Conservation (phyloP, 2,329 filamentous ascomycete species). For the Aspergillus pseudoterreus region DNA sequence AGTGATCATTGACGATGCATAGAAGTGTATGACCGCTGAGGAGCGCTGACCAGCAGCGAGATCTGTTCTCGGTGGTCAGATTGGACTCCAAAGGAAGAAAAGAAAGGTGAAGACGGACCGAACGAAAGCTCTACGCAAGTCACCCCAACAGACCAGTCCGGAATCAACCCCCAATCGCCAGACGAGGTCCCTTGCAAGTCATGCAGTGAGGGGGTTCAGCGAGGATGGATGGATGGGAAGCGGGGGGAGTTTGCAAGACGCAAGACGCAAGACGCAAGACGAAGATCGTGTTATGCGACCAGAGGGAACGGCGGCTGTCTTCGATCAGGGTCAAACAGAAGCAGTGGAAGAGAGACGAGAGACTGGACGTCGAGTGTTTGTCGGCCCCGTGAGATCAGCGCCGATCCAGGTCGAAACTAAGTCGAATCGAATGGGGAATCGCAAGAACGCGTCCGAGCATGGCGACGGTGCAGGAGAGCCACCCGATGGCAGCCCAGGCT, state of each 20-base stretch:
- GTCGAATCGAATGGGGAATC: constrained; percentile 7
- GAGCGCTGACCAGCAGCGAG: constrained; percentile 6
- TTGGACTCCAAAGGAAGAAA: no score
- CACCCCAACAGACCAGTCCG: background rate
- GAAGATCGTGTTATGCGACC: constrained; percentile 1
- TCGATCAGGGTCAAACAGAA: no score
- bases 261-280: background rate
- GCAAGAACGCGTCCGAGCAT: constrained; percentile 7
- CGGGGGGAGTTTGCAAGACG: constrained; percentile 1
- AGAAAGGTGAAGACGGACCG: background rate
- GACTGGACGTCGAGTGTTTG: background rate
- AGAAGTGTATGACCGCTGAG: background rate
- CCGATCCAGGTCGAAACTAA: constrained; percentile 9
- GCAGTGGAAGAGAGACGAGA: background rate
- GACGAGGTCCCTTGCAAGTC: constrained; percentile 3
- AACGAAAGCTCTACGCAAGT: no score
- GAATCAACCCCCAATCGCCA: constrained; percentile 1
- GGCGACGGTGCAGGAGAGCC: background rate
- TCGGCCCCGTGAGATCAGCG: constrained; percentile 10
- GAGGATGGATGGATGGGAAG: constrained; percentile 4
- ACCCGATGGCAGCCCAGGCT: background rate
- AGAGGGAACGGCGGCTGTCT: constrained; percentile 2
- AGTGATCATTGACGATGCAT: background rate
- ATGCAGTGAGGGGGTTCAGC: constrained; percentile 3
- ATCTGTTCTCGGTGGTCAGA: no score